Evolutionary conservation across 2,329 filamentous ascomycete genomes (phyloP), one percentile per base, ranked within the genome.

Genomic region (Phyllosticta citriasiana): DNA sequence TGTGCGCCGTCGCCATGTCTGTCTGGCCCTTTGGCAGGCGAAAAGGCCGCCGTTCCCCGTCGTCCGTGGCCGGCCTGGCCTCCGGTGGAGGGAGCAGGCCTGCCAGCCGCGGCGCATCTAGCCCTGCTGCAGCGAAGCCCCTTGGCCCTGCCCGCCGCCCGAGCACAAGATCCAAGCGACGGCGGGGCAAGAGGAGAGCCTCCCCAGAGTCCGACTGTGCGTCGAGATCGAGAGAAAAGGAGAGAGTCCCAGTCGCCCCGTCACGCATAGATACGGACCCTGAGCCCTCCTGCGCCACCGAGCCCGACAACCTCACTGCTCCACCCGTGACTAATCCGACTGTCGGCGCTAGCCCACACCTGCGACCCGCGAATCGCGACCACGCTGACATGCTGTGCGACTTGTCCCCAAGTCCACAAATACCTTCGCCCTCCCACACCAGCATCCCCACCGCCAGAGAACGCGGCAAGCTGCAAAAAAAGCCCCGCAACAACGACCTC

Each of bases 11-110:
- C 70, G 71, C 67, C 68, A 93, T 93, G 89, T 84, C 87, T 72
- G 78, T 92, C 74, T 95, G 90, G 91, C 89, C 87, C 64, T 96
- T 95, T 75, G 82, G 86, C 75, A 57, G 59, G 55, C 54, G 54
- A 55, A 61, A 57, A 55, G 55, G 47, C 53, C 59, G 59, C 55
- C 59, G 59, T 40, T 47, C 59, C 55, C 55, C 40, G 54, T 30
- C 40, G 22, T 35, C 56, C 59, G 40, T 55, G 47, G 59, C 71
- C 62, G 70, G 66, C 65, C 64, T 68, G 67, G 74, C 82, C 66
- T 76, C 80, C 63, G 74, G 79, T 69, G 79, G 84, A 71, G 77
- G 77, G 66, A 74, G 73, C 66, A 69, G 65, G 64, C 66, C 72
- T 63, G 72, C 35, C 51, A 56, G 58, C 40, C 58, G 51, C 27